phyloP scores from a whole-genome alignment of 176 grass and related monocot species.

The Ampelocalamus luodianensis region DNA sequence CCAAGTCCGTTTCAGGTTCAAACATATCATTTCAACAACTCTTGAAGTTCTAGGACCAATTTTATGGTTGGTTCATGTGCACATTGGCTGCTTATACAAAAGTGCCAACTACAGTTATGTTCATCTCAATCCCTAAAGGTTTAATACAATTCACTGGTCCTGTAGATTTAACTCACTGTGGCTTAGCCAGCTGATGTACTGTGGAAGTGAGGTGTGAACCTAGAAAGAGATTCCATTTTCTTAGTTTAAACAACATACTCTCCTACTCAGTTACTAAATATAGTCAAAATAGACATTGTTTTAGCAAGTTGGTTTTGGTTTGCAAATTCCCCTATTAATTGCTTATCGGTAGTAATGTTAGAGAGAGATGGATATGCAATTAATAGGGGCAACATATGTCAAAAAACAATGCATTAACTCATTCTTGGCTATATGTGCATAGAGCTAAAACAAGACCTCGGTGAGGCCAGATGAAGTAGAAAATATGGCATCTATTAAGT shows the following conservation, averaged over 20 bases:
- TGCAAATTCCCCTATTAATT: conserved; percentile 6
- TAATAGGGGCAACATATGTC: background rate
- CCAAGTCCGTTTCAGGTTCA: background rate
- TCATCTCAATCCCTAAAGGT: conserved; percentile 9
- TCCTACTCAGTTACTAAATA: background rate
- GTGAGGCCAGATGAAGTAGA: conserved; percentile 2
- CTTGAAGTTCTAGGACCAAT: background rate
- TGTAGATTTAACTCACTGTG: background rate
- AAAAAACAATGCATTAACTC: conserved; percentile 19
- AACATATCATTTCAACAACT: background rate
- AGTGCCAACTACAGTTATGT: background rate
- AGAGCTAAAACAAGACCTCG: background rate
- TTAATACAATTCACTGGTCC: background rate
- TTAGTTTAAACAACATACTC: background rate
- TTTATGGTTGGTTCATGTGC: conserved; percentile 6
- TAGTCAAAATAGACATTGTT: background rate
- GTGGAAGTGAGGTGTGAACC: background rate
- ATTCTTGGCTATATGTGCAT: background rate
- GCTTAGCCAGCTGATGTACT: background rate
- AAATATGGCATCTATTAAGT: conserved; percentile 10
- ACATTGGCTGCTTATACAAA: background rate
- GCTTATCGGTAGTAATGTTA: background rate
- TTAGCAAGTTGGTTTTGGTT: conserved; percentile 10
- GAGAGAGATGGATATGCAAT: background rate
- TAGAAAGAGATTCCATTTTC: background rate